Percentiles rank a stretch among this genome's conserved stretches.
Conservation (phyloP, 768 basidiomycete species). For the Agrocybe chaxingu region DNA sequence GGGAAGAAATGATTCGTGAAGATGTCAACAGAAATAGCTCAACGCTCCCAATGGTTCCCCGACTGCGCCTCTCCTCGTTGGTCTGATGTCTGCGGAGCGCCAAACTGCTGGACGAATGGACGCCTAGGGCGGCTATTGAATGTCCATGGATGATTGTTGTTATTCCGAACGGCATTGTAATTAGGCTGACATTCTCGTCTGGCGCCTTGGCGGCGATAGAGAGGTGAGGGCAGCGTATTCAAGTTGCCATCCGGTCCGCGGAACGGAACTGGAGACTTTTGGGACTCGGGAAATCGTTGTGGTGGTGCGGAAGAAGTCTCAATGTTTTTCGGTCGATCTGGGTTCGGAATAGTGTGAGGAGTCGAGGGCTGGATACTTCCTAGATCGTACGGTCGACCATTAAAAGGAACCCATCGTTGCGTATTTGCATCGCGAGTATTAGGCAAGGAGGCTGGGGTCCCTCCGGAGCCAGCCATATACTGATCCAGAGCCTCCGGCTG, state of each 20-base stretch:
- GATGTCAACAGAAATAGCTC: constrained; percentile 1
- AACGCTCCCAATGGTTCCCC: constrained; percentile 10
- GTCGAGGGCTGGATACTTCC: neutral
- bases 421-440: constrained; percentile 1
- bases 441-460: constrained; percentile 17
- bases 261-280: constrained; percentile 5
- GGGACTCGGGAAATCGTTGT: constrained; percentile 8
- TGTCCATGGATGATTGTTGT: constrained; percentile 12
- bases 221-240: constrained; percentile 10
- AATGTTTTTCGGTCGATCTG: constrained; percentile 8
- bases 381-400: constrained; percentile 14
- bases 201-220: constrained; percentile 19
- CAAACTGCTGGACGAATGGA: constrained; percentile 14
- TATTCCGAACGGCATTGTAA: constrained; percentile 10
- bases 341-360: neutral
- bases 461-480: constrained; percentile 53
- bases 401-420: constrained; percentile 19
- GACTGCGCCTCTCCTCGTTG: neutral
- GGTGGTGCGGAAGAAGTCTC: constrained; percentile 10
- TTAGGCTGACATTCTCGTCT: constrained; percentile 16
- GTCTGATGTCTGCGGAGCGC: constrained; percentile 7
- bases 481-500: constrained; percentile 66
- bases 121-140: constrained; percentile 15
- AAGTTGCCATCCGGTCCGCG: constrained; percentile 8
- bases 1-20: too few relatives aligned